phyloP scores from a whole-genome alignment of 2,329 filamentous ascomycete genomes.

The Ophiostoma quercus region DNA sequence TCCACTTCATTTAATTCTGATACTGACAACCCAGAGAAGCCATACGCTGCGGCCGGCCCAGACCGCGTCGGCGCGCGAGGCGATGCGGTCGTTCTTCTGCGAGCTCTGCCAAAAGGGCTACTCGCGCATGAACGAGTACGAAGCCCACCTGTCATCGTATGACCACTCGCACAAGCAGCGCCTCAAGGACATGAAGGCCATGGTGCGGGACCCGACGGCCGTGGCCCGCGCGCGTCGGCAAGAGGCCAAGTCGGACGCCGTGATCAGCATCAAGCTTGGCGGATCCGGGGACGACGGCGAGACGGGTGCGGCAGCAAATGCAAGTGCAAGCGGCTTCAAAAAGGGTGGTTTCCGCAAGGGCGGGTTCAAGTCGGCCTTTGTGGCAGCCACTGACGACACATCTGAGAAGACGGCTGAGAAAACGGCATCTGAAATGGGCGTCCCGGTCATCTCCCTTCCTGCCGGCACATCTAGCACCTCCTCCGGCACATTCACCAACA shows the following conservation, averaged over 20 bases:
- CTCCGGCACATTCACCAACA: background rate
- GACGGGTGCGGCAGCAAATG: background rate
- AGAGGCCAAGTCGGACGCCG: conserved; percentile 63
- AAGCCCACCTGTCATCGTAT: conserved; percentile 88
- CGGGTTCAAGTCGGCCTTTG: conserved; percentile 74
- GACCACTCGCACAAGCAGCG: conserved; percentile 94
- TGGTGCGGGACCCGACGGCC: conserved; percentile 66
- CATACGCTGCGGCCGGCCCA: conserved; percentile 55
- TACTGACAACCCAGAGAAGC: conserved; percentile 40
- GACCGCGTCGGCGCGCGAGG: conserved; percentile 64
- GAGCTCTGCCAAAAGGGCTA: conserved; percentile 91
- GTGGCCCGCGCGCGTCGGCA: conserved; percentile 61
- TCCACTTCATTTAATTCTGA: background rate
- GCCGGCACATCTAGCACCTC: background rate
- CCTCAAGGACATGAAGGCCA: conserved; percentile 80
- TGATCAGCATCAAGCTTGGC: conserved; percentile 62
- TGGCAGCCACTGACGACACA: conserved; percentile 39
- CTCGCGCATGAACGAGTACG: conserved; percentile 90
- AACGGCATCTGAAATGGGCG: background rate
- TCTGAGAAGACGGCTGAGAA: background rate
- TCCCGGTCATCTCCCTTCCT: background rate
- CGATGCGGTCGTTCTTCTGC: conserved; percentile 76
- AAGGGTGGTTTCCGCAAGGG: conserved; percentile 69
- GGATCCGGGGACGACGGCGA: conserved; percentile 28
- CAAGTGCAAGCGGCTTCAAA: conserved; percentile 48